Conservation (phyloP, 768 basidiomycete species). For the Leccinum variicolor region DNA sequence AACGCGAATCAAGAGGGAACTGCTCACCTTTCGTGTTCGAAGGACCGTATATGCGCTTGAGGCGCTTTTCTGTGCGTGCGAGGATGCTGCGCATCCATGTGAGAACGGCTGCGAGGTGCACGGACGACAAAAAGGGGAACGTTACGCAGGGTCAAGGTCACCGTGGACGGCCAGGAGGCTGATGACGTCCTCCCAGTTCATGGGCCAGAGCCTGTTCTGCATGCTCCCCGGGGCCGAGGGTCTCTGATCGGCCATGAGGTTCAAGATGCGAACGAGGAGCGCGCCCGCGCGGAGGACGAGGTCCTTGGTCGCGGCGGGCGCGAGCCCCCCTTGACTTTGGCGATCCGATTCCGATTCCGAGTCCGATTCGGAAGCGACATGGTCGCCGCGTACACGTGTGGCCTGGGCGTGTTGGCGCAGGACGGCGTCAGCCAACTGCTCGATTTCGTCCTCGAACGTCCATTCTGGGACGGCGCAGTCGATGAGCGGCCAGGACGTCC, state of each 20-base stretch:
- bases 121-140: not conserved
- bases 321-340: slow-evolving; percentile 18
- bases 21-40: slow-evolving; percentile 16
- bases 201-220: slow-evolving; percentile 60
- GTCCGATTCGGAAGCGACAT: slow-evolving; percentile 16
- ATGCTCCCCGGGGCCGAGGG: slow-evolving; percentile 55
- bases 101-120: not conserved
- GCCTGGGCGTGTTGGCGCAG: slow-evolving; percentile 19
- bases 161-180: slow-evolving; percentile 46
- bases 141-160: slow-evolving; percentile 27
- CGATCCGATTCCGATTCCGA: slow-evolving; percentile 30
- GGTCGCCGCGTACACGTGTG: slow-evolving; percentile 11
- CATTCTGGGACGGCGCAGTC: slow-evolving; percentile 70
- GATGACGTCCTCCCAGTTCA: slow-evolving; percentile 65
- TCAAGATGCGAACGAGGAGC: slow-evolving; percentile 51
- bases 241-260: slow-evolving; percentile 51
- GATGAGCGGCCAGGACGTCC: slow-evolving; percentile 78
- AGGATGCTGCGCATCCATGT: slow-evolving; percentile 16
- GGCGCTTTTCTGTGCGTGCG: slow-evolving; percentile 25
- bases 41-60: slow-evolving; percentile 29
- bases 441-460: slow-evolving; percentile 67
- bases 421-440: slow-evolving; percentile 40
- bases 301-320: slow-evolving; percentile 27
- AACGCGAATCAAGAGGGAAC: not conserved
- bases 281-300: slow-evolving; percentile 43